Conservation (phyloP, 805 yeast genomes). For the Candida railenensis region DNA sequence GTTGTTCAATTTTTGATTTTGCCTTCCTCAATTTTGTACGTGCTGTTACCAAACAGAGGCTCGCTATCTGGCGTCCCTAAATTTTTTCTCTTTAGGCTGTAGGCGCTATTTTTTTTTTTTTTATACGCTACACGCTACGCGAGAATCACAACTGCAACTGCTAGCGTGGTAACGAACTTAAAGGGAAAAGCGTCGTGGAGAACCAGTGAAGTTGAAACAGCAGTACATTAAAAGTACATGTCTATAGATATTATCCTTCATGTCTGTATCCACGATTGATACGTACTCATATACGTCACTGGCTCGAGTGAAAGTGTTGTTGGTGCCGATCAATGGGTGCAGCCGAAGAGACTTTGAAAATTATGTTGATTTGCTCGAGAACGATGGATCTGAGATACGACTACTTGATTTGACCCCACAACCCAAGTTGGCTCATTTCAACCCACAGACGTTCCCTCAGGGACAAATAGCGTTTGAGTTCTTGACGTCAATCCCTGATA, state of each 20-base stretch:
- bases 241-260: neutral
- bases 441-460: constrained; percentile 81
- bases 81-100: neutral
- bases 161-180: too few species aligned
- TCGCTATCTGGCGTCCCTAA: neutral
- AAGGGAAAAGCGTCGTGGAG: too few species aligned
- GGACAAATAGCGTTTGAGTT: constrained; percentile 71
- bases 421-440: constrained; percentile 49
- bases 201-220: too few species aligned
- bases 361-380: constrained; percentile 44
- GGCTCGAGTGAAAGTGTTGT: constrained; percentile 60
- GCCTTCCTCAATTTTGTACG: neutral
- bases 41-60: neutral
- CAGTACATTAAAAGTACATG: neutral
- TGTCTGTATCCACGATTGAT: neutral
- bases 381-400: constrained; percentile 57
- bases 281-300: constrained; percentile 56
- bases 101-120: neutral
- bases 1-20: neutral
- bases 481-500: constrained; percentile 43
- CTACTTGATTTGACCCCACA: constrained; percentile 75
- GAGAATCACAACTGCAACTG: too few species aligned
- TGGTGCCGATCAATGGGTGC: constrained; percentile 65
- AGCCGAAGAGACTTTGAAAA: constrained; percentile 38
- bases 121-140: too few species aligned